phyloP scores from a whole-genome alignment of 179 eudicot species.

The Spergularia azorica region DNA sequence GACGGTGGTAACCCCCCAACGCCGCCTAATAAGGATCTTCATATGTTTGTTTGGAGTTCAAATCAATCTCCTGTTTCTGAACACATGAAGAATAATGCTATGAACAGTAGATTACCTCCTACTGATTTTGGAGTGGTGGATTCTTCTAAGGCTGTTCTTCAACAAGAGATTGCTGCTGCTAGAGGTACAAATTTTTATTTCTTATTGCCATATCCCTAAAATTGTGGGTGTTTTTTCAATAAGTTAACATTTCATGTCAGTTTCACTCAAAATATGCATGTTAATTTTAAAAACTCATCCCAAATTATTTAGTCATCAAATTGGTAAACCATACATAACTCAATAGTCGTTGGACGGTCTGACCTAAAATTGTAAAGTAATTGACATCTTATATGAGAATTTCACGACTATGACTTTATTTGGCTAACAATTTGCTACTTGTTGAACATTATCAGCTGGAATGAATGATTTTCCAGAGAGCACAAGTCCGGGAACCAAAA shows the following conservation, averaged over 20 bases:
- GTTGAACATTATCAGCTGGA: conserved; percentile 26
- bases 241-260: background rate
- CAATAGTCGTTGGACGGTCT: too few relatives aligned
- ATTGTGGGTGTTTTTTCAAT: background rate
- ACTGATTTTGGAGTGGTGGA: conserved; percentile 43
- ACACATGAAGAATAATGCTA: conserved; percentile 50
- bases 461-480: conserved; percentile 51
- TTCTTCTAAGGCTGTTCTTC: conserved; percentile 72
- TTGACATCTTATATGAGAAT: too few relatives aligned
- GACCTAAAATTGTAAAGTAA: too few relatives aligned
- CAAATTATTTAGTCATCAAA: too few relatives aligned
- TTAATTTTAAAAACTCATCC: too few relatives aligned
- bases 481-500: conserved; percentile 43
- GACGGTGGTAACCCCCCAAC: conserved; percentile 41
- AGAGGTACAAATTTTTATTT: conserved; percentile 43
- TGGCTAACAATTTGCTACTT: background rate
- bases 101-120: conserved; percentile 37
- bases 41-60: conserved; percentile 98
- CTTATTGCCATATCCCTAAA: background rate
- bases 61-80: conserved; percentile 88
- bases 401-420: too few relatives aligned
- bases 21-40: conserved; percentile 70
- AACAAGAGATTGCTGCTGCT: conserved; percentile 64
- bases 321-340: too few relatives aligned
- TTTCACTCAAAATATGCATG: background rate